Base-by-base conservation (phyloP, 1,284 basidiomycete genomes). In the Moesziomyces sp. region DNA sequence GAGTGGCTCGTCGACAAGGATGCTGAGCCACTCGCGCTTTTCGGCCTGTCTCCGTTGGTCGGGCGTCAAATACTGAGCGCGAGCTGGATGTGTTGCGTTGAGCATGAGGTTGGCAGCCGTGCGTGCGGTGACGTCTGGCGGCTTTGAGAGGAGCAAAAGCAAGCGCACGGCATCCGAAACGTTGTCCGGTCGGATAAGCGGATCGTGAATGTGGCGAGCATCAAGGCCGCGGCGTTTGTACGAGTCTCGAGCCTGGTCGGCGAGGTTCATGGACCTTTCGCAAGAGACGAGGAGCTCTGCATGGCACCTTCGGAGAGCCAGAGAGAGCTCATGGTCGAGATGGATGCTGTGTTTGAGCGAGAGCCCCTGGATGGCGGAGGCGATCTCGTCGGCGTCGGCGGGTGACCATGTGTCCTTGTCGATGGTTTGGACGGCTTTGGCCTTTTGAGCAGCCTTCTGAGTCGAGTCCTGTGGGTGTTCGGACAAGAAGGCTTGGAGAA, bases 71-170 rank as follows among this genome's bases (percentile, higher is more conserved):
- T 74, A 74, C 19, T 56, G 59, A 1, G 62, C 52, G 44, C 58
- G 58, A 35, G 44, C 56, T 14, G 58, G 48, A 19, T 65, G 55
- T 0, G 52, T 65, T 14, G 66, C 47, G 40, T 60, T 69, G 24
- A 74, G 66, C 48, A 74, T 62, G 38, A 74, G 52, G 18, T 59
- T 61, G 4, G 72, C 72, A 21, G 63, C 62, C 11, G 72, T 70
- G 1, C 62, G 56, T 10, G 72, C 42, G 3, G 62, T 66, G 19
- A 74, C 59, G 30, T 74, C 64, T 38, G 72, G 52, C 21, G 72
- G 72, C 7, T 50, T 55, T 1, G 72, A 70, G 3, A 74, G 62
- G 43, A 40, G 47, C 18, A 74, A 46, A 18, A 74, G 53, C 9
- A 74, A 50, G 50, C 53, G 58, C 10, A 70, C 43, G 0, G 63